Evolutionary conservation across 2,329 filamentous ascomycete species (phyloP).

Genomic region (Stemphylium lycopersici): DNA sequence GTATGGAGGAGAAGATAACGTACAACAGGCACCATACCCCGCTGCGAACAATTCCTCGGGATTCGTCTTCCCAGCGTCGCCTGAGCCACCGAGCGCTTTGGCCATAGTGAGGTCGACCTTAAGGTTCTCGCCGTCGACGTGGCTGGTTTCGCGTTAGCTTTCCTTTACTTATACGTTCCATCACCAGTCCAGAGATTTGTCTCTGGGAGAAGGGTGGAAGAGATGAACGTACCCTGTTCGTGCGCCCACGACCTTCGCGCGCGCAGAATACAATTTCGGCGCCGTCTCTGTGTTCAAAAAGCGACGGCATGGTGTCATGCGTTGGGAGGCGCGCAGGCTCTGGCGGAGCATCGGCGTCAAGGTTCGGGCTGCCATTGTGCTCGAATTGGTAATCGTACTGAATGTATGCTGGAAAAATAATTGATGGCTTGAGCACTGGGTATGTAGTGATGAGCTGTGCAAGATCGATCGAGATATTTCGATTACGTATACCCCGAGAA

Average conservation of each 20-base stretch:
- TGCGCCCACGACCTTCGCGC: slow-evolving; percentile 49
- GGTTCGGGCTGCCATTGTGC: slow-evolving; percentile 22
- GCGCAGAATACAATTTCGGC: slow-evolving; percentile 49
- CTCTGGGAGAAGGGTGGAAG: no score
- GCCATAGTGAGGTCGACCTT: slow-evolving; percentile 52
- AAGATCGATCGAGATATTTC: neutral
- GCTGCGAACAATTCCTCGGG: slow-evolving; percentile 56
- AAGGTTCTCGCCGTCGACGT: slow-evolving; percentile 45
- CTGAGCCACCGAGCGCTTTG: slow-evolving; percentile 54
- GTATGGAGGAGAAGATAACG: neutral
- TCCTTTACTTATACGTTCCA: no score
- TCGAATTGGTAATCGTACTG: no score
- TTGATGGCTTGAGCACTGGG: no score
- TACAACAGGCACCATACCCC: slow-evolving; percentile 55
- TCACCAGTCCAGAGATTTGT: neutral
- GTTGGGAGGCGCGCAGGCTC: slow-evolving; percentile 15
- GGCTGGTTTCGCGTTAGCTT: slow-evolving; percentile 13
- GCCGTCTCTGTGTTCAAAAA: slow-evolving; percentile 50
- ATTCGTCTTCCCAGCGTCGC: slow-evolving; percentile 50
- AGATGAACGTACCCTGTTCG: slow-evolving; percentile 35
- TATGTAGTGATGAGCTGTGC: no score
- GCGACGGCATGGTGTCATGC: slow-evolving; percentile 26
- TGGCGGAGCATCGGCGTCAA: slow-evolving; percentile 22
- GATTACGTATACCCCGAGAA: neutral
- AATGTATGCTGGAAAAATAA: no score